phyloP scores from a whole-genome alignment of 2,329 filamentous ascomycete genomes.

The Ceratocystis papillata region DNA sequence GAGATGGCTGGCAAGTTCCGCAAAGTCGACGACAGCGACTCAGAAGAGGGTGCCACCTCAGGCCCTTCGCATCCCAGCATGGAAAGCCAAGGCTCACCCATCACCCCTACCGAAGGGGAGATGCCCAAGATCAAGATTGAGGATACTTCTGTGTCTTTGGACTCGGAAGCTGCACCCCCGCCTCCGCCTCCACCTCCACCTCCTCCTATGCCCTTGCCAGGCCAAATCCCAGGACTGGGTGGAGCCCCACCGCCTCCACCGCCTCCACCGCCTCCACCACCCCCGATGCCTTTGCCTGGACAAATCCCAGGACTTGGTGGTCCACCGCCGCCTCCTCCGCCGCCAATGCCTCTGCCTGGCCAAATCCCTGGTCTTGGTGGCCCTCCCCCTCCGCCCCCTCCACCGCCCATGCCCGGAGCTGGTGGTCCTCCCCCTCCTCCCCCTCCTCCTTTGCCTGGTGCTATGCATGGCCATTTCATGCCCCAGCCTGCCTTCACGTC shows the following conservation, averaged over 20 bases:
- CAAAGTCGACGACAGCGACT: slow-evolving; percentile 54
- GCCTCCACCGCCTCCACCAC: slow-evolving; percentile 30
- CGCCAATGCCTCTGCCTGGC: slow-evolving; percentile 32
- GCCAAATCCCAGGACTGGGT: slow-evolving; percentile 32
- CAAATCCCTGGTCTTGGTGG: slow-evolving; percentile 22
- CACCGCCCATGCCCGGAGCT: slow-evolving; percentile 32
- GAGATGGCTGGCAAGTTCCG: slow-evolving; percentile 58
- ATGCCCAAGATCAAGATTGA: slow-evolving; percentile 50
- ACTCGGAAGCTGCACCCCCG: slow-evolving; percentile 30
- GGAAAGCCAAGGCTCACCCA: slow-evolving; percentile 53
- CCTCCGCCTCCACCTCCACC: slow-evolving; percentile 35
- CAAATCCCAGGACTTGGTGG: slow-evolving; percentile 22
- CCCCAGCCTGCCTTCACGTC: slow-evolving; percentile 48
- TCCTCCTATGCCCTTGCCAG: slow-evolving; percentile 32
- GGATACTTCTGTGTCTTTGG: slow-evolving; percentile 26
- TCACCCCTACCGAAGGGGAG: slow-evolving; percentile 52
- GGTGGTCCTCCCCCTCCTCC: slow-evolving; percentile 39
- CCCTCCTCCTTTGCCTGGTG: slow-evolving; percentile 55
- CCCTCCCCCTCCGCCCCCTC: slow-evolving; percentile 31
- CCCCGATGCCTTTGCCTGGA: slow-evolving; percentile 31
- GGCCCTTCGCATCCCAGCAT: slow-evolving; percentile 66
- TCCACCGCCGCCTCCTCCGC: slow-evolving; percentile 35
- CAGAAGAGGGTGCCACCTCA: slow-evolving; percentile 61
- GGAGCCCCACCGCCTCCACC: slow-evolving; percentile 32
- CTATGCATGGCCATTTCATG: slow-evolving; percentile 66